A percentile compares a stretch with the other conserved stretches of the same genome.
Evolutionary conservation across 2,329 filamentous ascomycete genomes (phyloP).

Genomic region (Helotiales sp.): DNA sequence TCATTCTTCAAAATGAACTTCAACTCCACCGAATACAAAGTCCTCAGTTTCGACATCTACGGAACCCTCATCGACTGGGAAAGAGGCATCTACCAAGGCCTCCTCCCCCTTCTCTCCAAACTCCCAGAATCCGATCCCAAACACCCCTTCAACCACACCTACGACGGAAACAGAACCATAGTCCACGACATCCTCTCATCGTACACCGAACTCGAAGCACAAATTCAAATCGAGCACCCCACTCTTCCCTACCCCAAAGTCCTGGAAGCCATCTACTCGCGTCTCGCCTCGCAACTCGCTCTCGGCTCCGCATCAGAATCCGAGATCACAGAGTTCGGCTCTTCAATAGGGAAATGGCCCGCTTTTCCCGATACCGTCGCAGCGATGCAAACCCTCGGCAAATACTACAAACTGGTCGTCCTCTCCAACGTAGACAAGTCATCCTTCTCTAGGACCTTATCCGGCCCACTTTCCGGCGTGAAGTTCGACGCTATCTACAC

Average conservation of each 20-base stretch:
- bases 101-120: conserved; percentile 48
- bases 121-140: conserved; percentile 25
- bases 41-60: conserved; percentile 67
- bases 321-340: conserved; percentile 48
- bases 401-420: conserved; percentile 56
- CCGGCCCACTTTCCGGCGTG: conserved; percentile 54
- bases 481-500: conserved; percentile 67
- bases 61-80: conserved; percentile 84
- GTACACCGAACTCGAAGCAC: conserved; percentile 30
- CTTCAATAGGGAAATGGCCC: conserved; percentile 51
- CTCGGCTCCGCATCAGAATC: conserved; percentile 36
- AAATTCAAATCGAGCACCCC: conserved; percentile 54
- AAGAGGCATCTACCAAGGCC: conserved; percentile 60
- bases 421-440: conserved; percentile 61
- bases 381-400: conserved; percentile 50
- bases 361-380: conserved; percentile 55
- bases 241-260: conserved; percentile 56
- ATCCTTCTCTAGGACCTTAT: conserved; percentile 53
- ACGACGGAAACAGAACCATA: conserved; percentile 11
- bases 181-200: conserved; percentile 20
- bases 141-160: conserved; percentile 24
- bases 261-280: conserved; percentile 48
- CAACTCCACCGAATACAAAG: conserved; percentile 31
- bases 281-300: conserved; percentile 45
- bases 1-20: conserved; percentile 25